Percentiles rank a stretch among this genome's conserved stretches.
These are phyloP conservation scores for Fraxinus platypoda DNA, from an alignment of 305 asterid genomes.

Conservation along the genomic window DNA sequence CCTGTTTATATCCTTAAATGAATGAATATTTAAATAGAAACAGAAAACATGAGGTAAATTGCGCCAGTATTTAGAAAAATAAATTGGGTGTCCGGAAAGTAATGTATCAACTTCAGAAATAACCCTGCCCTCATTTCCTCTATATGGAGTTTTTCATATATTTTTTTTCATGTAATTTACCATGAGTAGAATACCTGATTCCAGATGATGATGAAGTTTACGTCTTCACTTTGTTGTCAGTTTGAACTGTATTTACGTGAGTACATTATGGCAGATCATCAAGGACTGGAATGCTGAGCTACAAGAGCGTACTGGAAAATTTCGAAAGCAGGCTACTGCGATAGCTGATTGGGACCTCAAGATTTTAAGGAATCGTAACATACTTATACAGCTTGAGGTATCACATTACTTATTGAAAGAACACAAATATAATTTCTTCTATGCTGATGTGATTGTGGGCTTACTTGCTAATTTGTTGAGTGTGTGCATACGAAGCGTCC, in stretches of 20 bases:
- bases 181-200: constrained; percentile 1
- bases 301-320: constrained; percentile 85
- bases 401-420: not conserved
- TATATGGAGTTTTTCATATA: not conserved
- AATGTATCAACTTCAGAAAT: not conserved
- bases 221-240: constrained; percentile 5
- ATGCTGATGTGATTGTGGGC: not conserved
- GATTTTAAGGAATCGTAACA: constrained; percentile 88
- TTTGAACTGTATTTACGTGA: constrained; percentile 14
- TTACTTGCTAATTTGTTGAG: not conserved
- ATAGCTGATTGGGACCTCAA: constrained; percentile 96
- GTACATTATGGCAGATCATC: constrained; percentile 59
- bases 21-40: not conserved
- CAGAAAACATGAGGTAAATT: not conserved
- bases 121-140: not conserved
- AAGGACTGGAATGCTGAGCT: constrained; percentile 96
- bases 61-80: not conserved
- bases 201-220: constrained; percentile 5
- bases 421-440: not conserved
- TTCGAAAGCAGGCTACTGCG: constrained; percentile 89
- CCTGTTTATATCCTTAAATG: not conserved
- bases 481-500: not conserved
- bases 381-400: constrained; percentile 92
- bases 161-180: not conserved
- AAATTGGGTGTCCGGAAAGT: not conserved